A percentile compares a stretch with the other conserved stretches of the same genome.
These are phyloP conservation scores for Lentinula raphanica DNA, from an alignment of 768 basidiomycete species.

Conservation along the genomic window DNA sequence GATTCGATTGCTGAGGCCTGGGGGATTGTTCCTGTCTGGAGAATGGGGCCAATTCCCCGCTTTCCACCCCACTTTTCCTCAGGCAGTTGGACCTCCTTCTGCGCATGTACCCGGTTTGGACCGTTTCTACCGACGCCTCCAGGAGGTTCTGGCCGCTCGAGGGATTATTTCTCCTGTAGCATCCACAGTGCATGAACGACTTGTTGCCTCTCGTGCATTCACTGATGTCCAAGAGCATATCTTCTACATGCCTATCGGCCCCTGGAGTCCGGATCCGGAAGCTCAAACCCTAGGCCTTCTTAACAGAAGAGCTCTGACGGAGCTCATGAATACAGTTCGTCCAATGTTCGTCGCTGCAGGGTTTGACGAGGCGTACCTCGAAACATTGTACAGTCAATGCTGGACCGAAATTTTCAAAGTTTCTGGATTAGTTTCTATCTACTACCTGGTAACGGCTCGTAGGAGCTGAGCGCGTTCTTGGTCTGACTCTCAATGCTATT, in stretches of 20 bases:
- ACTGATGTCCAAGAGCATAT: constrained; percentile 27
- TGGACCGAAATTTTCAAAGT: constrained; percentile 41
- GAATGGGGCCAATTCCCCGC: constrained; percentile 49
- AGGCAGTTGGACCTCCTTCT: constrained; percentile 18
- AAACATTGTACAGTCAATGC: constrained; percentile 34
- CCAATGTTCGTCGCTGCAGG: constrained; percentile 38
- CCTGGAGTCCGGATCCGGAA: constrained; percentile 37
- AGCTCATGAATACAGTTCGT: constrained; percentile 44
- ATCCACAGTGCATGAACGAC: constrained; percentile 25
- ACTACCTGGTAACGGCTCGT: constrained; percentile 46
- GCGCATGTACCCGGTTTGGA: constrained; percentile 33
- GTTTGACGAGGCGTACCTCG: constrained; percentile 29
- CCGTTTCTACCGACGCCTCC: constrained; percentile 34
- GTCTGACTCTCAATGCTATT: neutral
- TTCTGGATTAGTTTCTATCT: constrained; percentile 42
- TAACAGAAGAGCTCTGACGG: constrained; percentile 32
- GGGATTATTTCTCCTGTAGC: constrained; percentile 36
- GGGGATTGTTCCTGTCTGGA: constrained; percentile 64
- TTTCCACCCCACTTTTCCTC: constrained; percentile 29
- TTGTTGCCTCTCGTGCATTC: constrained; percentile 34
- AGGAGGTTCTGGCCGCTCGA: constrained; percentile 24
- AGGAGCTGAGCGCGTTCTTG: neutral
- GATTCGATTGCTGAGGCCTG: constrained; percentile 58
- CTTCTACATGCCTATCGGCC: constrained; percentile 51
- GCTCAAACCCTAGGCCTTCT: constrained; percentile 35